phyloP scores from a whole-genome alignment of 2,329 filamentous ascomycete species.

The Westerdykella ornata region DNA sequence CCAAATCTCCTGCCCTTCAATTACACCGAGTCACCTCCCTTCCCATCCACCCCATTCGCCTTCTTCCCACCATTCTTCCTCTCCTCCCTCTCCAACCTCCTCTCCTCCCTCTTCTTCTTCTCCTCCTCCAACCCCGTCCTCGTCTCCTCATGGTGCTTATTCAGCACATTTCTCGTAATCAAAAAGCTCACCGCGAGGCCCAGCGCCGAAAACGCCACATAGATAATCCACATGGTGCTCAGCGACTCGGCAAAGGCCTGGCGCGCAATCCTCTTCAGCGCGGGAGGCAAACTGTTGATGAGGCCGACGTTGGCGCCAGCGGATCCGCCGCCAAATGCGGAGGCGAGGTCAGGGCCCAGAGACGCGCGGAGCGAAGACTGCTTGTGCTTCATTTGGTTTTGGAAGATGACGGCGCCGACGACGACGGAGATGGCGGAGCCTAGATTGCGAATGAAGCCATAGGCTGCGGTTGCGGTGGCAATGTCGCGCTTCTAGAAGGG shows the following conservation, averaged over 20 bases:
- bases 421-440: slow-evolving; percentile 63
- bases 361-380: slow-evolving; percentile 43
- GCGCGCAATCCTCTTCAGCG: slow-evolving; percentile 40
- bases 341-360: slow-evolving; percentile 48
- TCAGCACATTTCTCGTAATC: slow-evolving; percentile 40
- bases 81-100: slow-evolving; percentile 28
- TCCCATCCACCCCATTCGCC: slow-evolving; percentile 16
- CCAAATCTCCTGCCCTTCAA: too few relatives aligned
- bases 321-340: slow-evolving; percentile 51
- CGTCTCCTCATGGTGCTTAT: slow-evolving; percentile 43
- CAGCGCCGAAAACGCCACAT: slow-evolving; percentile 36
- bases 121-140: slow-evolving; percentile 44
- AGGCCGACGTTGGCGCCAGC: slow-evolving; percentile 56
- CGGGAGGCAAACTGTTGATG: slow-evolving; percentile 47
- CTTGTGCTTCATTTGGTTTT: slow-evolving; percentile 62
- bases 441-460: slow-evolving; percentile 62
- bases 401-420: slow-evolving; percentile 71
- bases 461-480: slow-evolving; percentile 61
- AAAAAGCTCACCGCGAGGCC: slow-evolving; percentile 38
- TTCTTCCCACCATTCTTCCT: slow-evolving; percentile 16
- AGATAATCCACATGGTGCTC: slow-evolving; percentile 47
- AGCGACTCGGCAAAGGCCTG: slow-evolving; percentile 41
- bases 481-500: slow-evolving; percentile 48
- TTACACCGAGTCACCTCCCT: too few relatives aligned
- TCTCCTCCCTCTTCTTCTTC: slow-evolving; percentile 35